Percentiles rank a stretch among this genome's conserved stretches.
Evolutionary conservation across 2,329 filamentous ascomycete species (phyloP).

Genomic region (Venturia effusa): DNA sequence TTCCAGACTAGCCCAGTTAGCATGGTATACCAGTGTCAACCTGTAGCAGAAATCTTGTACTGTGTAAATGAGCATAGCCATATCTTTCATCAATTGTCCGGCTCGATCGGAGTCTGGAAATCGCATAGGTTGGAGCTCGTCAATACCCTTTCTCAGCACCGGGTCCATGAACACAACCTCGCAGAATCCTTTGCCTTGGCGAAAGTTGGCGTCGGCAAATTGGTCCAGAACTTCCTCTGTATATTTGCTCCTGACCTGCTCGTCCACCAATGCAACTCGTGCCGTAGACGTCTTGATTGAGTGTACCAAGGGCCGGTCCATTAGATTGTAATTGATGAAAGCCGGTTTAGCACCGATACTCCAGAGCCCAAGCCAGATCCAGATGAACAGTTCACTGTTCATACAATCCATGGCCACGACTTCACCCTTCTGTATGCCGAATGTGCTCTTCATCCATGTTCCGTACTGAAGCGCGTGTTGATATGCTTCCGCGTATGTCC

Average conservation of each 20-base stretch:
- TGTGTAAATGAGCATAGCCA: constrained; percentile 72
- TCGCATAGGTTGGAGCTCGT: neutral
- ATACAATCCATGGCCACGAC: constrained; percentile 73
- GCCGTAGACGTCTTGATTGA: constrained; percentile 60
- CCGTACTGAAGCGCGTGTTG: constrained; percentile 61
- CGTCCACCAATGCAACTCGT: constrained; percentile 59
- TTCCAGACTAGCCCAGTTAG: constrained; percentile 41
- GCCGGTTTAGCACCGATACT: constrained; percentile 72
- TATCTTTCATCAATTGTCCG: constrained; percentile 29
- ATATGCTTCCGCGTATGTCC: constrained; percentile 70
- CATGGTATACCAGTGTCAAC: neutral
- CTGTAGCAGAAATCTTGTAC: constrained; percentile 21
- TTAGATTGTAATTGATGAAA: constrained; percentile 80
- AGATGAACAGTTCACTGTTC: constrained; percentile 69
- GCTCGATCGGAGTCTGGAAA: constrained; percentile 8
- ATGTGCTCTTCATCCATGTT: constrained; percentile 56
- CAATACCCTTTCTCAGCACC: constrained; percentile 3
- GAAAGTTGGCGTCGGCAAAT: constrained; percentile 29
- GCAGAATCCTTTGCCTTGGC: constrained; percentile 33
- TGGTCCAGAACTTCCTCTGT: constrained; percentile 39
- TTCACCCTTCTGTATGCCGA: constrained; percentile 56
- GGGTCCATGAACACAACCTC: constrained; percentile 51
- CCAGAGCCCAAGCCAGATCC: constrained; percentile 70
- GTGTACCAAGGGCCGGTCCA: constrained; percentile 59
- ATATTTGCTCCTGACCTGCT: constrained; percentile 39